Percentiles rank a stretch among this genome's conserved stretches.
phyloP scores from a whole-genome alignment of 2,329 filamentous ascomycete genomes.

The Alternaria infectoria region DNA sequence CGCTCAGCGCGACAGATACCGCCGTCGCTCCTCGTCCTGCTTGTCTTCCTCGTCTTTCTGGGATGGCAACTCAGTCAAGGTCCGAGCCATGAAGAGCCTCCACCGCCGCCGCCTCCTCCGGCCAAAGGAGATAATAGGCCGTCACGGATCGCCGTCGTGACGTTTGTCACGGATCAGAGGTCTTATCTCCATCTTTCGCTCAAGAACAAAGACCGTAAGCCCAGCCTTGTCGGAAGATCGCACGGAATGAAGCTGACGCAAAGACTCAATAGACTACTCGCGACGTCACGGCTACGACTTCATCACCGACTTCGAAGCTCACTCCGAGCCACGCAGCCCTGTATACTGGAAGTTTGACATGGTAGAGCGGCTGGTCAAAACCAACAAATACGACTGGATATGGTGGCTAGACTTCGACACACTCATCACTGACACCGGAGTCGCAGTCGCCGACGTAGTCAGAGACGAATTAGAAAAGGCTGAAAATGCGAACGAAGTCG shows the following conservation, averaged over 20 bases:
- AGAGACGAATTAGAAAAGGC: slow-evolving; percentile 39
- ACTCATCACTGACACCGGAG: slow-evolving; percentile 49
- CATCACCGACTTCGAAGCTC: slow-evolving; percentile 49
- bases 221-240: neutral
- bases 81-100: slow-evolving; percentile 19
- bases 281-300: slow-evolving; percentile 51
- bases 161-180: slow-evolving; percentile 46
- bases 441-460: slow-evolving; percentile 46
- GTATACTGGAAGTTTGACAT: slow-evolving; percentile 51
- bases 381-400: slow-evolving; percentile 49
- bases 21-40: slow-evolving; percentile 30
- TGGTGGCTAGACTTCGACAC: slow-evolving; percentile 54
- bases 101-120: slow-evolving; percentile 6
- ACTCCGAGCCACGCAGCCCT: slow-evolving; percentile 32
- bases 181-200: slow-evolving; percentile 46
- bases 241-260: slow-evolving; percentile 5
- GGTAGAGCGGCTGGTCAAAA: slow-evolving; percentile 44
- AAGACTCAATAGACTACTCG: slow-evolving; percentile 41
- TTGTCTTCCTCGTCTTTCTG: slow-evolving; percentile 39
- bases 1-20: slow-evolving; percentile 30
- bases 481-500: slow-evolving; percentile 40
- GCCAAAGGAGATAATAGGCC: slow-evolving; percentile 16
- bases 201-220: slow-evolving; percentile 48
- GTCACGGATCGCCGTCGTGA: slow-evolving; percentile 44
- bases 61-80: slow-evolving; percentile 40